Evolutionary conservation across 163 green algal genomes (phyloP), one percentile per base, ranked within the genome.

Genomic region (Coccomyxa subellipsoidea): DNA sequence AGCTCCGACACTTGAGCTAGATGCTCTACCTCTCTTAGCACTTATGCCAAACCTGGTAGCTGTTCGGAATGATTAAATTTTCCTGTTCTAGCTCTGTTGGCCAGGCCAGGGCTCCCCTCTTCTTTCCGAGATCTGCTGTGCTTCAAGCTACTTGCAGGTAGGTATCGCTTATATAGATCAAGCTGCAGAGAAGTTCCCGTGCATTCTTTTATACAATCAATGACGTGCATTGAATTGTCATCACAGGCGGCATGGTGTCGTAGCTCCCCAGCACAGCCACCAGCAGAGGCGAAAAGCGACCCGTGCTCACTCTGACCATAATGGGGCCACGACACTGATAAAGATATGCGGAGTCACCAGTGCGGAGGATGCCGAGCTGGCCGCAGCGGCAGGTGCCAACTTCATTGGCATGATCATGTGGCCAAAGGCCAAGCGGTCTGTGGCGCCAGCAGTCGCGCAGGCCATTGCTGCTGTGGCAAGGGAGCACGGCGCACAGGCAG

Each of bases 311-410:
- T 27, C 70, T 53, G 10, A 34, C 18, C 21, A 18, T 18, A 73
- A 9, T 39, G 27, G 70, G 34, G 27, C 32, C 34, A 77, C 21
- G 23, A 59, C 54, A 35, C 54, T 77, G 32, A 78, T 93, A 38
- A 93, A 97, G 84, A 92, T 97, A 4, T 97, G 94, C 78, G 94
- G 94, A 54, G 87, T 97, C 8, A 95, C 88, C 4, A 91, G 83
- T 37, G 18, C 83, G 23, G 79, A 90, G 37, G 94, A 97, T 83
- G 94, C 94, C 0, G 38, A 80, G 4, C 71, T 89, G 8, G 94
- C 94, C 37, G 92, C 86, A 1, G 70, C 70, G 9, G 83, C 91
- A 66, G 70, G 92, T 15, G 87, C 86, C 27, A 78, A 90, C 59
- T 75, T 90, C 23, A 78, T 93, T 5, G 88, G 90, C 54, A 95